Percentiles rank a stretch among this genome's conserved stretches.
phyloP scores from a whole-genome alignment of 2,329 filamentous ascomycete species.

The Colletotrichum chrysophilum region DNA sequence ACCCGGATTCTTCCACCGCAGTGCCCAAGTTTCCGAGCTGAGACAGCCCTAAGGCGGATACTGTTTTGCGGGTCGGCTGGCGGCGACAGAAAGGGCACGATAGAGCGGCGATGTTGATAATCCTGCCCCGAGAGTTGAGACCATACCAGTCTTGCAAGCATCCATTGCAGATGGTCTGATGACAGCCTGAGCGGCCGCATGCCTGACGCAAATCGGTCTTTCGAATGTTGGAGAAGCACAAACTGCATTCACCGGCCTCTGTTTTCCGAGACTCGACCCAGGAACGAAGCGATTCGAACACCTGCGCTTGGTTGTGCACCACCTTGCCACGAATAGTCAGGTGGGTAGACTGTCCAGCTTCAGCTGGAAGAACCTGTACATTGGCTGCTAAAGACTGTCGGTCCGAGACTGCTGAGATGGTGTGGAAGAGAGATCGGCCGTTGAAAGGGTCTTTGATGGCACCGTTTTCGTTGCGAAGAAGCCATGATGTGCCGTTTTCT shows the following conservation, averaged over 20 bases:
- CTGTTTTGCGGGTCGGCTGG: slow-evolving; percentile 39
- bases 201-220: slow-evolving; percentile 42
- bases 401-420: slow-evolving; percentile 35
- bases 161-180: slow-evolving; percentile 44
- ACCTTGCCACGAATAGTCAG: slow-evolving; percentile 43
- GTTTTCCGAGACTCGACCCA: slow-evolving; percentile 43
- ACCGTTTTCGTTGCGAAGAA: slow-evolving; percentile 44
- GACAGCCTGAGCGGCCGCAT: slow-evolving; percentile 50
- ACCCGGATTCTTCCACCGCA: slow-evolving; percentile 44
- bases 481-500: slow-evolving; percentile 49
- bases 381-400: slow-evolving; percentile 36
- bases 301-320: slow-evolving; percentile 42
- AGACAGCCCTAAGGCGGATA: slow-evolving; percentile 42
- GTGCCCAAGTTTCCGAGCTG: slow-evolving; percentile 39
- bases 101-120: slow-evolving; percentile 54
- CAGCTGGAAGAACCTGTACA: slow-evolving; percentile 39
- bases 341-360: background rate
- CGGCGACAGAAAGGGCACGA: slow-evolving; percentile 56
- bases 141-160: slow-evolving; percentile 52
- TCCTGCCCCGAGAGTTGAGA: slow-evolving; percentile 43
- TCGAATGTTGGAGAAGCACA: slow-evolving; percentile 47
- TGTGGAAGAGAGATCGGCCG: slow-evolving; percentile 44
- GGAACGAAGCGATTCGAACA: slow-evolving; percentile 37
- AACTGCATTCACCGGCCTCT: slow-evolving; percentile 44
- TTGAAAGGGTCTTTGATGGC: slow-evolving; percentile 41